Base-by-base conservation (phyloP, 495 filamentous ascomycete genomes). In the Astrothelium subdiscretum region DNA sequence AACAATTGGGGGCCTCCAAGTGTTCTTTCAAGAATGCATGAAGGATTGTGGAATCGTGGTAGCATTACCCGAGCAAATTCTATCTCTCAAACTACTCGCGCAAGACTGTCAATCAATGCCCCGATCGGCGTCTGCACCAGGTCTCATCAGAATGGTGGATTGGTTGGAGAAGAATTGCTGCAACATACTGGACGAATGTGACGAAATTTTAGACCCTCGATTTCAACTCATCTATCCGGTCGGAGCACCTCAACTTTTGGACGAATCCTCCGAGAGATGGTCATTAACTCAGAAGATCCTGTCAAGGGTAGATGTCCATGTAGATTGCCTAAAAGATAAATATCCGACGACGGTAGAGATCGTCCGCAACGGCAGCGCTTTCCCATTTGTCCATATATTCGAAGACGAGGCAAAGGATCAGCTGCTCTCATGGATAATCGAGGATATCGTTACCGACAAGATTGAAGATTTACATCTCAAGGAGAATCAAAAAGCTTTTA, bases 51-150 rank as follows among this genome's bases (percentile, higher is more conserved):
- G 80, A 0, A 72, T 88, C 32, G 72, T 89, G 8, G 64, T 90
- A 0, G 70, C 81, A 0, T 80, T 86, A 29, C 87, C 87, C 0
- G 87, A 91, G 68, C 86, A 91, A 62, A 70, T 88, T 0, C 76
- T 89, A 0, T 90, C 87, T 0, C 84, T 89, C 66, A 79, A 85
- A 65, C 73, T 91, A 32, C 12, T 31, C 1, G 67, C 29, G 70
- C 61, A 3, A 18, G 26, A 18, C 43, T 54, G 22, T 51, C 72
- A 18, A 32, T 71, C 2, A 8, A 43, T 1, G 66, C 62, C 3
- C 20, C 3, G 18, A 11, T 48, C 42, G 8, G 20, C 8, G 20
- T 3, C 18, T 20, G 18, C 42, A 48, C 4, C 3, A n/a, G 18
- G 54, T n/a, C 52, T 74, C 13, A 31, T 71, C 2, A 5, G 42